Percentiles rank a stretch among this genome's conserved stretches.
Conservation (phyloP, 176 grass and related monocot genomes). For the Raddia guianensis region DNA sequence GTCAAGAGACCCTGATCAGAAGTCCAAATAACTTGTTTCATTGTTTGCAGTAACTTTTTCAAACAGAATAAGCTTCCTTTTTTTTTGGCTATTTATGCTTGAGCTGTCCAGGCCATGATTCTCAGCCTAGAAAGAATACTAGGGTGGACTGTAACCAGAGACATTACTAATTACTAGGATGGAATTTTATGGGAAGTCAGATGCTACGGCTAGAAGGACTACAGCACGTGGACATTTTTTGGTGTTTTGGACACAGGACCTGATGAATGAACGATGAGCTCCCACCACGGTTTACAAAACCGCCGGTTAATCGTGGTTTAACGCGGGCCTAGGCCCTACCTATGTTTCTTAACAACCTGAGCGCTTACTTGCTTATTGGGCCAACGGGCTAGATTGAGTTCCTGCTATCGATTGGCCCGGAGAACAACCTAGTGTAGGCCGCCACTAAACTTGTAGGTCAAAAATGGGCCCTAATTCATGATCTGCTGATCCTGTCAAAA, state of each 20-base stretch:
- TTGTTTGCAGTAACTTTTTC: slow-evolving; percentile 25
- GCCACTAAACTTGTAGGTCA: too few species aligned
- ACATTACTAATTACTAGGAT: slow-evolving; percentile 19
- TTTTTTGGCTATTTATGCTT: slow-evolving; percentile 3
- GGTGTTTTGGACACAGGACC: slow-evolving; percentile 14
- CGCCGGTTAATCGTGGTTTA: too few species aligned
- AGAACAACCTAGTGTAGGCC: too few species aligned
- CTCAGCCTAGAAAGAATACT: not conserved
- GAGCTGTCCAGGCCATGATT: slow-evolving; percentile 33
- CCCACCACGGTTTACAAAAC: too few species aligned
- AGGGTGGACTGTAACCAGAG: slow-evolving; percentile 31
- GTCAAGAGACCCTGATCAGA: slow-evolving; percentile 68
- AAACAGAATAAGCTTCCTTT: slow-evolving; percentile 38
- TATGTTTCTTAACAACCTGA: too few species aligned
- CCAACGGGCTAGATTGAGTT: too few species aligned
- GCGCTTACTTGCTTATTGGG: too few species aligned
- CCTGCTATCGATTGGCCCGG: too few species aligned
- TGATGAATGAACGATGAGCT: too few species aligned
- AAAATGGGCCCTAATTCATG: too few species aligned
- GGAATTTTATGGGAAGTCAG: slow-evolving; percentile 29
- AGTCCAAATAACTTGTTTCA: slow-evolving; percentile 55
- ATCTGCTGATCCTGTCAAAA: too few species aligned
- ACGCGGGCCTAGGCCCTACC: too few species aligned
- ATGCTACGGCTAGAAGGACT: slow-evolving; percentile 8
- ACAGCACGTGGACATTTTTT: not conserved